A percentile compares a stretch with the other conserved stretches of the same genome.
phyloP scores from a whole-genome alignment of 2,329 filamentous ascomycete species.

The Drechslerella coelobrocha region DNA sequence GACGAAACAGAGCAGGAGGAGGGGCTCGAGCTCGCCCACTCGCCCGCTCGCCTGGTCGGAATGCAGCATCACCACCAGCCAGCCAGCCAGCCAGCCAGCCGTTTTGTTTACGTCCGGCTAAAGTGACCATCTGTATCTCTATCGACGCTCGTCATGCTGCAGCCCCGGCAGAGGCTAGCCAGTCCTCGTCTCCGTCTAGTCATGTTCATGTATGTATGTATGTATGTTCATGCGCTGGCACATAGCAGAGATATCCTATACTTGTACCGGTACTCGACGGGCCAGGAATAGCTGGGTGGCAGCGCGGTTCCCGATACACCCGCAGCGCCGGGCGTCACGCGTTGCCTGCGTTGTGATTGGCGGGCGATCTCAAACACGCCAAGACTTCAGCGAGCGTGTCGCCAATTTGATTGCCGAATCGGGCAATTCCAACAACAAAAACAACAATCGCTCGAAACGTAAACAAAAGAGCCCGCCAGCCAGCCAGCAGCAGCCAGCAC shows the following conservation, averaged over 20 bases:
- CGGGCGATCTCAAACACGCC: not conserved
- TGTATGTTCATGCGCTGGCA: no score
- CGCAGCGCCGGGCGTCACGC: not conserved
- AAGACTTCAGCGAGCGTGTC: no score
- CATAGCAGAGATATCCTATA: no score
- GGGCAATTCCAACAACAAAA: slow-evolving; percentile 37
- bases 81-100: not conserved
- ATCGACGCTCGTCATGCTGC: slow-evolving; percentile 1
- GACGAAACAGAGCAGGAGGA: no score
- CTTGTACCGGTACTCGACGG: not conserved
- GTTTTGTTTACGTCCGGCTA: slow-evolving; percentile 5
- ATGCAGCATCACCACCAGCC: no score
- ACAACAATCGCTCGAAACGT: slow-evolving; percentile 32
- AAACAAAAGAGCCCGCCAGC: slow-evolving; percentile 27
- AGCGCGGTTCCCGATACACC: not conserved
- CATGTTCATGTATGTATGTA: not conserved
- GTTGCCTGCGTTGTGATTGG: slow-evolving; percentile 1
- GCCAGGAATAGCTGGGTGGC: not conserved
- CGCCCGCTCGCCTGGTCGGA: no score
- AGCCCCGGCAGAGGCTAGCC: not conserved
- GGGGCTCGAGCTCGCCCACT: no score
- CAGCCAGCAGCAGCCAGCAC: no score
- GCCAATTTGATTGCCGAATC: slow-evolving; percentile 35
- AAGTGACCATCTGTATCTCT: not conserved
- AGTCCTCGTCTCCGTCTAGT: not conserved